These are phyloP conservation scores for Boletales sp. DNA, from an alignment of 768 basidiomycete genomes.

Conservation along the genomic window DNA sequence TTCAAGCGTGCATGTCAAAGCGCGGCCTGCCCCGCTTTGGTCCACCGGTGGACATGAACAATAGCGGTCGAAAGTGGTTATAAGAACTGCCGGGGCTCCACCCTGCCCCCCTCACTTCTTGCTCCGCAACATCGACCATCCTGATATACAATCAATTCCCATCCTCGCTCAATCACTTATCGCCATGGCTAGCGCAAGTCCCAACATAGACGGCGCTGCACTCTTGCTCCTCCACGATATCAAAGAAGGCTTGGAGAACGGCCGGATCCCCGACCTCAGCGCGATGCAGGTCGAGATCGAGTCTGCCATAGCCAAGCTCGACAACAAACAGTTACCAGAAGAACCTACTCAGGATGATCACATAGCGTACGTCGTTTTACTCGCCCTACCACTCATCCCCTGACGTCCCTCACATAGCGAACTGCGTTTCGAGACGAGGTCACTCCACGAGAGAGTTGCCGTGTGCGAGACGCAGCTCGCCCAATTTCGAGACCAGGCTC, in stretches of 20 bases:
- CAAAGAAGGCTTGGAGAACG: conserved; percentile 9
- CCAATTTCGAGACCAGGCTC: neutral
- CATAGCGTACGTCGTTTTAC: conserved; percentile 2
- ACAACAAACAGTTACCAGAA: neutral
- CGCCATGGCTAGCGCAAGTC: conserved; percentile 3
- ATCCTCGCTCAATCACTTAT: neutral
- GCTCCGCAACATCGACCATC: neutral
- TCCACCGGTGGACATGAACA: conserved; percentile 3
- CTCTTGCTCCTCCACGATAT: conserved; percentile 11
- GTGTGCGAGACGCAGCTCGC: conserved; percentile 11
- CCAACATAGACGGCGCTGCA: neutral
- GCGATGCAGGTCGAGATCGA: conserved; percentile 9
- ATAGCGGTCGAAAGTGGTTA: conserved; percentile 5
- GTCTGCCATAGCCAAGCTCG: conserved; percentile 7
- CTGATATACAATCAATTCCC: neutral
- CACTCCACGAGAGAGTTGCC: conserved; percentile 1
- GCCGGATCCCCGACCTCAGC: conserved; percentile 4
- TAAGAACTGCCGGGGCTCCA: conserved; percentile 5
- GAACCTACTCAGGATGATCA: conserved; percentile 2
- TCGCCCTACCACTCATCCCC: neutral
- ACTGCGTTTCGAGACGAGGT: conserved; percentile 6
- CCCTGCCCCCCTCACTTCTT: neutral
- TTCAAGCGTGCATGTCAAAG: conserved; percentile 11
- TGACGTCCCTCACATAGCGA: conserved; percentile 6
- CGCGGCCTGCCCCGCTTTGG: conserved; percentile 14